Evolutionary conservation across 345 rosid species (phyloP).

Genomic region (Pelargonium nanum): DNA sequence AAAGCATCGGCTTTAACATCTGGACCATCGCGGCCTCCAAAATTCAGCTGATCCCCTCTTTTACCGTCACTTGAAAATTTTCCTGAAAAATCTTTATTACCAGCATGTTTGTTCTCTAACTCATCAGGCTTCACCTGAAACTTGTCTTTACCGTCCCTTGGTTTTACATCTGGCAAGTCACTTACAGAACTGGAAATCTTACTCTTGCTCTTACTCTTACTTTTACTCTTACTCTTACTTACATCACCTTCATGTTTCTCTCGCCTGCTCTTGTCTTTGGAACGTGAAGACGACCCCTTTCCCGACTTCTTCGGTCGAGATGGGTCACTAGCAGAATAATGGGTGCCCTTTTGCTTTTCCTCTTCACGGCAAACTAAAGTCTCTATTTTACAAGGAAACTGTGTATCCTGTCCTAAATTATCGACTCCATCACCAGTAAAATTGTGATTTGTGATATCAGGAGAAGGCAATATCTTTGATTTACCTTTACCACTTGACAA

Average conservation of each 20-base stretch:
- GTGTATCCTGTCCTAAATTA: not conserved
- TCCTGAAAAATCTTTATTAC: slow-evolving; percentile 36
- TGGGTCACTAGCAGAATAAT: slow-evolving; percentile 12
- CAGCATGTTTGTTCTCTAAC: slow-evolving; percentile 23
- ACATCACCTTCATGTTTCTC: slow-evolving; percentile 17
- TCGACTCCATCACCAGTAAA: not conserved
- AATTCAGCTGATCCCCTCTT: slow-evolving; percentile 24
- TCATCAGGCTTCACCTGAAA: slow-evolving; percentile 28
- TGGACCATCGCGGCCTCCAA: slow-evolving; percentile 24
- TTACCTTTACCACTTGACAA: too few relatives aligned
- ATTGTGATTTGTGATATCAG: slow-evolving; percentile 25
- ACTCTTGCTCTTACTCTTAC: not conserved
- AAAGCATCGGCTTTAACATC: slow-evolving; percentile 30
- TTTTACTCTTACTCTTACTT: too few relatives aligned
- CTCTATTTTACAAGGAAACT: too few relatives aligned
- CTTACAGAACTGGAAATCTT: slow-evolving; percentile 23
- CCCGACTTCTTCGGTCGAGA: slow-evolving; percentile 45
- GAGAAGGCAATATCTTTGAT: slow-evolving; percentile 23
- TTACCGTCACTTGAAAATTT: slow-evolving; percentile 25
- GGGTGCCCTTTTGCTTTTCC: not conserved
- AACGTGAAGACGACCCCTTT: slow-evolving; percentile 52
- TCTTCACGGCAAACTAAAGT: too few relatives aligned
- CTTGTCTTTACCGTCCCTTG: slow-evolving; percentile 32
- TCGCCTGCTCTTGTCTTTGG: slow-evolving; percentile 50
- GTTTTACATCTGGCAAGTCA: slow-evolving; percentile 28